Conservation (phyloP, 331 rosid genomes). For the Spiraea crenata region DNA sequence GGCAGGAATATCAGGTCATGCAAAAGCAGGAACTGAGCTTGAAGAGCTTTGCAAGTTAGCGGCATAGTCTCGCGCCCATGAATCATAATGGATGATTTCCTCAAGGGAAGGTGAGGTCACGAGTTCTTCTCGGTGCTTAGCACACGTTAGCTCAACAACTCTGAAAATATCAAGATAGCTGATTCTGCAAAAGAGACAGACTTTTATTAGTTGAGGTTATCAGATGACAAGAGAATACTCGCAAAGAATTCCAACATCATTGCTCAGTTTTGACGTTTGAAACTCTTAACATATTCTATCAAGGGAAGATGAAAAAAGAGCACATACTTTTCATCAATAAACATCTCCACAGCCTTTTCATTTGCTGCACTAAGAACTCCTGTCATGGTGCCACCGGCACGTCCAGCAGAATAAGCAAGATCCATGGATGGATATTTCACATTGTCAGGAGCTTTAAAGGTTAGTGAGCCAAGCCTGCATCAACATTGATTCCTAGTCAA, state of each 20-base stretch:
- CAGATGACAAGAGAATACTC: not conserved
- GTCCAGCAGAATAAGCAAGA: constrained; percentile 88
- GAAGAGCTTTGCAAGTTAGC: constrained; percentile 47
- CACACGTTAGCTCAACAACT: constrained; percentile 84
- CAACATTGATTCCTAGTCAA: constrained; percentile 21
- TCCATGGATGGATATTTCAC: constrained; percentile 86
- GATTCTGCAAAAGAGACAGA: constrained; percentile 50
- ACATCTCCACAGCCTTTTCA: constrained; percentile 94
- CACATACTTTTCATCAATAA: constrained; percentile 76
- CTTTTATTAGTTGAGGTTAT: not conserved
- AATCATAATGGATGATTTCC: constrained; percentile 80
- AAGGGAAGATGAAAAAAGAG: not conserved
- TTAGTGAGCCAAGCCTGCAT: constrained; percentile 86
- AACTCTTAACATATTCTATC: constrained; percentile 9
- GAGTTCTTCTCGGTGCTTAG: constrained; percentile 62
- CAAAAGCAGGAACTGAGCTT: constrained; percentile 48
- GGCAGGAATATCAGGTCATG: constrained; percentile 30
- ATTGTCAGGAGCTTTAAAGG: constrained; percentile 79
- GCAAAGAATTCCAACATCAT: constrained; percentile 2
- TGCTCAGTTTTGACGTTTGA: not conserved
- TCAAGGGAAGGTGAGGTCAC: constrained; percentile 73
- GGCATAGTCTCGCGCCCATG: constrained; percentile 86
- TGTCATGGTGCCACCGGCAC: constrained; percentile 95
- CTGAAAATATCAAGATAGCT: constrained; percentile 82
- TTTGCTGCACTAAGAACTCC: constrained; percentile 98